These are phyloP conservation scores for Monotropa hypopitys DNA, from an alignment of 179 eudicot genomes.

Conservation along the genomic window DNA sequence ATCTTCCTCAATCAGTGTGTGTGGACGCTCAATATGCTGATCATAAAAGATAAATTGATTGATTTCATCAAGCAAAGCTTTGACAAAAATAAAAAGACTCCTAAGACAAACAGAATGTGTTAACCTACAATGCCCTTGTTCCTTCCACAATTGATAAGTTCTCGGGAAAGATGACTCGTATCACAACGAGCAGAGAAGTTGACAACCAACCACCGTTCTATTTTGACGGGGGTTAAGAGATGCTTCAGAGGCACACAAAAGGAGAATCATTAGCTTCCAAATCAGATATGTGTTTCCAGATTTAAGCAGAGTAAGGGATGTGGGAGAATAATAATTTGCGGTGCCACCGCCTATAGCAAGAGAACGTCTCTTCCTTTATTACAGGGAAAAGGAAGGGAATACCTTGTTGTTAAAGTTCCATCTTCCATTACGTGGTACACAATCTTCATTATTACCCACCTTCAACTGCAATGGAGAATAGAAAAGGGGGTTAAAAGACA, in stretches of 20 bases:
- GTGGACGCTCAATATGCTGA: slow-evolving; percentile 78
- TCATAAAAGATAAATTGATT: slow-evolving; percentile 2
- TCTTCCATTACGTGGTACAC: slow-evolving; percentile 59
- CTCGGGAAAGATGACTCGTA: slow-evolving; percentile 70
- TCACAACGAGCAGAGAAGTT: slow-evolving; percentile 84
- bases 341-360: background rate
- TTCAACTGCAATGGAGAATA: slow-evolving; percentile 38
- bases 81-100: background rate
- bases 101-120: background rate
- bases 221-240: slow-evolving; percentile 41
- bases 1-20: slow-evolving; percentile 78
- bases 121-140: slow-evolving; percentile 74
- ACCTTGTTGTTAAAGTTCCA: slow-evolving; percentile 86
- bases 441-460: slow-evolving; percentile 61
- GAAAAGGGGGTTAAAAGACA: background rate
- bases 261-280: slow-evolving; percentile 10
- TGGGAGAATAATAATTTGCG: background rate
- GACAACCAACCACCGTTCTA: slow-evolving; percentile 80
- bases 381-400: slow-evolving; percentile 9
- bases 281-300: slow-evolving; percentile 7
- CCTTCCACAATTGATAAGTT: slow-evolving; percentile 73
- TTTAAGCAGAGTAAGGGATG: background rate
- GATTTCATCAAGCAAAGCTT: background rate
- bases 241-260: slow-evolving; percentile 33
- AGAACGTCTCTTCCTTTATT: background rate